Evolutionary conservation across 345 rosid species (phyloP), one percentile per base, ranked within the genome.

Genomic region (Carallia pectinifolia): DNA sequence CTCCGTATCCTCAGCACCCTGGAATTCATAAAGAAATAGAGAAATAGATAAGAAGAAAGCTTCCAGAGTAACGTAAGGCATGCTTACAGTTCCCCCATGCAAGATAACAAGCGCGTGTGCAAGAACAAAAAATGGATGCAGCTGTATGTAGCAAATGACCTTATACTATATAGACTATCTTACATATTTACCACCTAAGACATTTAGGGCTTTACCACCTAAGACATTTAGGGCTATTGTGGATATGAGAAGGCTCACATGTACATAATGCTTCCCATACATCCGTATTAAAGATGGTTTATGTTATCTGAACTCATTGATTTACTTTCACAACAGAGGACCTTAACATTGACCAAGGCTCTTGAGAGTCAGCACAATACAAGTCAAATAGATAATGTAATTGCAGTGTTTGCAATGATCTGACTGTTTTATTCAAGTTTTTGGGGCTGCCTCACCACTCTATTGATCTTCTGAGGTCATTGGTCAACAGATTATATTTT

Each of bases 1-100:
- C 8, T 79, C 71, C 15, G 58, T 64, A 64, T 85, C 87, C 74
- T 89, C 91, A 59, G 79, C 72, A 79, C 86, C 74, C 93, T 89
- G 83, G 63, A 69, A 61, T 58, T 13, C 52, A 38, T 4, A n/a
- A 48, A 27, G 44, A 19, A 62, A 68, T 18, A 2, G 7, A 38
- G 27, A 72, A 34, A 53, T 33, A 59, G 66, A 27, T 40, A 66
- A 36, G 58, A 36, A 64, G 5, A 37, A 58, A 44, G 36, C 16
- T 15, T 33, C 8, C 31, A 4, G 53, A 37, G 33, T 29, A 37
- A 73, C 50, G 30, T 58, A 52, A 65, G 33, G 36, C 53, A 64
- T 6, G 55, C 56, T 38, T 72, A 53, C 12, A 27, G 5, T 50
- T 9, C 67, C 53, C 16, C 59, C 44, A 34, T 4, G 54, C 33